Conservation (phyloP, 371 early-diverging fungal genomes). For the Dichotomocladium elegans region DNA sequence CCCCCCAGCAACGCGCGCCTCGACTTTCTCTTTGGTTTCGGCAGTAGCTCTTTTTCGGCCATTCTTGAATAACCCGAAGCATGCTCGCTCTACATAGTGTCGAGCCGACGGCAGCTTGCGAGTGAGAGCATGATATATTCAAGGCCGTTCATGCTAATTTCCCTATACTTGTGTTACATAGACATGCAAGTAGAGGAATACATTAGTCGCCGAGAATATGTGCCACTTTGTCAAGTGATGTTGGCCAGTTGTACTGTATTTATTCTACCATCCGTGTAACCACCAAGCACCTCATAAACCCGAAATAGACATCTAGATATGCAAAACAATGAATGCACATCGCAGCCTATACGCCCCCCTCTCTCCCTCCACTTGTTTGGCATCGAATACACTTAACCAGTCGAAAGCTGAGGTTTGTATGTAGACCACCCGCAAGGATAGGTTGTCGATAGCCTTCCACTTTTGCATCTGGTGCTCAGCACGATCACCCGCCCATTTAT, state of each 20-base stretch:
- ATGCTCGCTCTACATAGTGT: too few relatives aligned
- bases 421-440: constrained; percentile 70
- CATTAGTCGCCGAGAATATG: too few relatives aligned
- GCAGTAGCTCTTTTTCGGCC: too few relatives aligned
- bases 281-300: constrained; percentile 91
- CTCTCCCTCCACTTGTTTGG: constrained; percentile 75
- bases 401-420: constrained; percentile 75
- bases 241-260: too few relatives aligned
- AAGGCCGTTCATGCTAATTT: constrained; percentile 53
- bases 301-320: constrained; percentile 82
- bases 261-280: constrained; percentile 85
- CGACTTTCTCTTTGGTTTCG: too few relatives aligned
- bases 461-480: constrained; percentile 83
- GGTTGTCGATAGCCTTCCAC: constrained; percentile 70
- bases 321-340: constrained; percentile 70
- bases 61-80: too few relatives aligned
- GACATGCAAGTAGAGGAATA: constrained; percentile 15
- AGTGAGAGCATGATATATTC: constrained; percentile 85
- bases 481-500: constrained; percentile 87
- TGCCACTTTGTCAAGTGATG: too few relatives aligned
- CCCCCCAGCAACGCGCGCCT: too few relatives aligned
- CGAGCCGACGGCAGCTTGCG: constrained; percentile 58
- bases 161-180: constrained; percentile 88
- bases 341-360: constrained; percentile 70
- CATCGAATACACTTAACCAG: constrained; percentile 66